Base-by-base conservation (phyloP, 108 stramenopile genomes). In the Nitzschia sp. region DNA sequence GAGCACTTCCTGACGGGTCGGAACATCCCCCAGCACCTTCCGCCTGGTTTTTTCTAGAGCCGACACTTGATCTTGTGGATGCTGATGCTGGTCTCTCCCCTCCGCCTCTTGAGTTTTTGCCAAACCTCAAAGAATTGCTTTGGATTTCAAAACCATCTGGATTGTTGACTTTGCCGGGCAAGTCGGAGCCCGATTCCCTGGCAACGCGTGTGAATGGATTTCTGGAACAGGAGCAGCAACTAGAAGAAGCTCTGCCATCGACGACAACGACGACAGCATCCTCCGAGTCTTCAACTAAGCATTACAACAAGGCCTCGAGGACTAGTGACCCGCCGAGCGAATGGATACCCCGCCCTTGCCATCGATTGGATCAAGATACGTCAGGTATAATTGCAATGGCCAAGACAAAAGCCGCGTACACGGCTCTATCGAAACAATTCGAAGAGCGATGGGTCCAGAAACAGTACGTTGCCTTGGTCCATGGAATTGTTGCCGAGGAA, bases 321-420 rank as follows among this genome's bases (percentile, higher is more conserved):
- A 51, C 13, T 51, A 4, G 21, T 51, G 49, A 51, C 21, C 46
- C 54, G 2, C 66, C 49, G 8, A 73, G 54, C 36, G 11, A 64
- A 24, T 78, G 74, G 74, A 68, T 67, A 48, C 79, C 79, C 30
- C 59, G 81, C 18, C 85, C 87, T 18, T 83, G 83, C 45, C 87
- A 90, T 75, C 79, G 88, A 59, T 71, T 90, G 55, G 88, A 90
- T 60, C 63, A 72, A 48, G 88, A 90, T 73, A 90, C 88, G 23
- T 72, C 70, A 21, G 88, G 88, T 1, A 75, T 90, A 18, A 74
- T 90, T 0, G 74, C 77, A 27, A 76, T 87, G 48, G 84, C 76
- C 35, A 58, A 84, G 17, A 83, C 83, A 23, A 65, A 68, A 30
- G 66, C 80, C 47, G 73, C 80, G 42, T 76, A 74, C 24, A 79